Base-by-base conservation (phyloP, 1,284 basidiomycete species). In the Sparassis latifolia region DNA sequence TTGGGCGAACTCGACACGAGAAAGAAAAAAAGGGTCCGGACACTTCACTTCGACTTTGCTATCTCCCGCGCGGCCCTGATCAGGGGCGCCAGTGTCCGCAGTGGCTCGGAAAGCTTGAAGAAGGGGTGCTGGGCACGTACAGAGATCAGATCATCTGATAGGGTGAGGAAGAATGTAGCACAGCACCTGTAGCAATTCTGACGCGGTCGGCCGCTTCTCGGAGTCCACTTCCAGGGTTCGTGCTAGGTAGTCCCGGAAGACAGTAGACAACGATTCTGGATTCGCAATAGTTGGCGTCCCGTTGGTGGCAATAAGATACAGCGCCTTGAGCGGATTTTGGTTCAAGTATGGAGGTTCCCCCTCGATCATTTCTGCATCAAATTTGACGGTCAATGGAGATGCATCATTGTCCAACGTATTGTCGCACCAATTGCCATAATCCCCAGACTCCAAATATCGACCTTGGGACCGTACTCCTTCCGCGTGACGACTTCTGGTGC, bases 391-490 rank as follows among this genome's bases (percentile, higher is more conserved):
- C 43, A 30, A 3, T 40, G 12, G 28, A 40, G 33, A 41, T 44
- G 33, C 33, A 27, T 42, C 5, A 27, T 42, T 27, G 29, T n/a
- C 31, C 29, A 30, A 37, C 9, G 30, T 10, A 4, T 9, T 27
- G 33, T 49, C 42, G 69, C 59, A 90, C 92, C 93, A 58, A 99
- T 99, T 29, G 94, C 94, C 92, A 99, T 96, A 74, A 99, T 99
- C 28, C 96, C 97, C 62, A 99, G 72, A 68, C 85, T 89, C 97
- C 97, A 99, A 53, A 99, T 93, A 66, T 99, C 97, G 32, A 99
- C 97, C 69, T 98, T 98, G 3, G 96, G 92, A 0, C 96, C 97
- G 65, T 99, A 99, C 73, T 97, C 97, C 69, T 98, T 98, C 51
- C 95, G 84, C 27, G 92, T 97, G 52, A 99, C 96, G 33, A 99